Evolutionary conservation across 2,329 filamentous ascomycete genomes (phyloP), one percentile per base, ranked within the genome.

Genomic region (Clonostachys solani): DNA sequence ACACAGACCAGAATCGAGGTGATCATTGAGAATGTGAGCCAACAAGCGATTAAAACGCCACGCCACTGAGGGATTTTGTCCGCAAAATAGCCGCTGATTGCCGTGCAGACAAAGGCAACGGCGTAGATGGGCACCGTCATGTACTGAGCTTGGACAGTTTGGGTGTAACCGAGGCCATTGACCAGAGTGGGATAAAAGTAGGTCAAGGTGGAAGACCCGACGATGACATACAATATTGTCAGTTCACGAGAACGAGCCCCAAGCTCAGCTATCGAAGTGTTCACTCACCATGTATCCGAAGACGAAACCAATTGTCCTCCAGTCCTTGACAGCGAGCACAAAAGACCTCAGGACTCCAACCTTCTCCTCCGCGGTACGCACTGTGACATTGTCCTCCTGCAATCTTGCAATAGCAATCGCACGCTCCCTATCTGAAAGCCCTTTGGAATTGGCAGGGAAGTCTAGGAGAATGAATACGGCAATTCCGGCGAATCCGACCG

Each of bases 341-440:
- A 60, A 52, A 18, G 52, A 56, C n/a, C 47, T 38, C 44, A 44
- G 40, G 8, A 49, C 52, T n/a, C 47, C 52, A 40, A 55, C 52
- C 7, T 59, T 51, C 9, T 54, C 49, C 16, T 52, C 48, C 12
- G 83, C 80, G 56, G 84, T 73, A 13, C 82, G 4, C 81, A 79
- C 83, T 2, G 78, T 73, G 61, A 91, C 82, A 19, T 84, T 77
- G 58, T 86, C 83, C 56, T 83, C 80, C 54, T 82, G 75, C 1
- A 86, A 64, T 15, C 83, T 65, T 79, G 80, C 84, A 13, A 73
- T 65, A 4, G 81, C 83, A 4, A 86, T 60, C 60, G 48, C 74
- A 69, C 58, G 84, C 79, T 69, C 72, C 43, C 71, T 66, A 3
- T 71, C 68, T 7, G 65, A 61, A 15, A 78, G 59, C 17, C 57